Percentiles rank a stretch among this genome's conserved stretches.
These are phyloP conservation scores for Bertia moriformis DNA, from an alignment of 2,329 filamentous ascomycete species.

Conservation along the genomic window DNA sequence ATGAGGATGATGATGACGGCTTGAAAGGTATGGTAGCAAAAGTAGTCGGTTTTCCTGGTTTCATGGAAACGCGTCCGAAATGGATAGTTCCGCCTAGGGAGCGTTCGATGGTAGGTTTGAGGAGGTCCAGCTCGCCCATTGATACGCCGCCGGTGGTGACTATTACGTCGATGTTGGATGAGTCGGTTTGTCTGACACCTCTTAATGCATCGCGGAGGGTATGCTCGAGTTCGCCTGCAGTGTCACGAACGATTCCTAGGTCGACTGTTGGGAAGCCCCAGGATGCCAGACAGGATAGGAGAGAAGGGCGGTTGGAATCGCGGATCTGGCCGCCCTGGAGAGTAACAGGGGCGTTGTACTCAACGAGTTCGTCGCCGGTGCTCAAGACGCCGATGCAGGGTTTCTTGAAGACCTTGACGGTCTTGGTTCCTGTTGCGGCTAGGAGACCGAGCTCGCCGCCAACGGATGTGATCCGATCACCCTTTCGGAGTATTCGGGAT, in stretches of 20 bases:
- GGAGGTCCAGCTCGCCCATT: slow-evolving; percentile 92
- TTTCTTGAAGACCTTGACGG: slow-evolving; percentile 59
- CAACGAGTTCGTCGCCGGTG: slow-evolving; percentile 86
- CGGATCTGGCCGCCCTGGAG: slow-evolving; percentile 72
- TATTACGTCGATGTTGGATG: slow-evolving; percentile 54
- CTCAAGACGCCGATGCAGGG: slow-evolving; percentile 78
- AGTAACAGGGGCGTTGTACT: slow-evolving; percentile 46
- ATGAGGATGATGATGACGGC: slow-evolving; percentile 12
- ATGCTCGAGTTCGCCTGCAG: slow-evolving; percentile 59
- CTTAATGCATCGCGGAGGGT: slow-evolving; percentile 63
- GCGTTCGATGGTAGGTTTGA: slow-evolving; percentile 91
- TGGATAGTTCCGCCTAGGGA: slow-evolving; percentile 82
- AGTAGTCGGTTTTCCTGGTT: slow-evolving; percentile 92
- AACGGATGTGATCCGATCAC: slow-evolving; percentile 69
- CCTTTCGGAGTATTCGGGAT: slow-evolving; percentile 56
- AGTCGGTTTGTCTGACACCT: background rate
- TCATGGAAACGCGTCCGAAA: slow-evolving; percentile 93
- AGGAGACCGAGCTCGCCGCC: slow-evolving; percentile 86
- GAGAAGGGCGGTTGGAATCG: slow-evolving; percentile 80
- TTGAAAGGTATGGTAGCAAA: slow-evolving; percentile 75
- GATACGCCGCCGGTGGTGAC: slow-evolving; percentile 90
- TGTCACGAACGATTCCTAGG: slow-evolving; percentile 70
- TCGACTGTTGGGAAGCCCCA: slow-evolving; percentile 71
- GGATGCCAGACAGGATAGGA: slow-evolving; percentile 62
- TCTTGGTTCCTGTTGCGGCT: slow-evolving; percentile 63